Conservation (phyloP, 2,329 filamentous ascomycete genomes). For the Claviceps pusilla region DNA sequence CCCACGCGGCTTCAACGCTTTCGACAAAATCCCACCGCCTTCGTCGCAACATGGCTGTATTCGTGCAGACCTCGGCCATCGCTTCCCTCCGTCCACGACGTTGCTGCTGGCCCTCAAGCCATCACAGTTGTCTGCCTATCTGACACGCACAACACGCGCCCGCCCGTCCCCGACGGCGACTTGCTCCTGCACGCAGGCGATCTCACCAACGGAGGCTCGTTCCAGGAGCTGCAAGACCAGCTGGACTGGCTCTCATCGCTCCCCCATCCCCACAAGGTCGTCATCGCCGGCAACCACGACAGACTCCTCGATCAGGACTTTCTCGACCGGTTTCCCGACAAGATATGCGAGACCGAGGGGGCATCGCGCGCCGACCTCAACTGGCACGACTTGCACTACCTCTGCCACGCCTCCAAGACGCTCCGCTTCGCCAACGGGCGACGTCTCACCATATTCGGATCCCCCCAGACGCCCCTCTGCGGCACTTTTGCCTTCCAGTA, state of each 20-base stretch:
- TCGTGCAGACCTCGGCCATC: background rate
- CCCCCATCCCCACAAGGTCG: slow-evolving; percentile 26
- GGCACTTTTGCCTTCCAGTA: slow-evolving; percentile 1
- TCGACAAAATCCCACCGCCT: background rate
- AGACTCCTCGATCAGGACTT: slow-evolving; percentile 14
- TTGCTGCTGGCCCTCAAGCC: too few species aligned
- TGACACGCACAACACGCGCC: slow-evolving; percentile 28
- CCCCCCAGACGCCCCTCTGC: background rate
- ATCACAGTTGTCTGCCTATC: slow-evolving; percentile 22
- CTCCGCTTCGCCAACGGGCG: background rate
- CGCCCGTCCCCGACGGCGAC: slow-evolving; percentile 26
- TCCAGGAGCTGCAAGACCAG: slow-evolving; percentile 22
- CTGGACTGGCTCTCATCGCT: slow-evolving; percentile 25
- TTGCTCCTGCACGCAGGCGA: slow-evolving; percentile 34
- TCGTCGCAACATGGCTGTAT: background rate
- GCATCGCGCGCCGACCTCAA: background rate
- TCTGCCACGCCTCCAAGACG: background rate
- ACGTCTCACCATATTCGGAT: background rate
- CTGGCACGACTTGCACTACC: background rate
- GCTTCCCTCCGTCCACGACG: too few species aligned
- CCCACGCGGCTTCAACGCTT: background rate
- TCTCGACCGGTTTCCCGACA: background rate
- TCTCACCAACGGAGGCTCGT: slow-evolving; percentile 26
- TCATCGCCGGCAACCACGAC: slow-evolving; percentile 32
- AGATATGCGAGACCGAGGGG: background rate